A percentile compares a stretch with the other conserved stretches of the same genome.
These are phyloP conservation scores for Exophiala xenobiotica DNA, from an alignment of 2,329 filamentous ascomycete species.

Conservation along the genomic window DNA sequence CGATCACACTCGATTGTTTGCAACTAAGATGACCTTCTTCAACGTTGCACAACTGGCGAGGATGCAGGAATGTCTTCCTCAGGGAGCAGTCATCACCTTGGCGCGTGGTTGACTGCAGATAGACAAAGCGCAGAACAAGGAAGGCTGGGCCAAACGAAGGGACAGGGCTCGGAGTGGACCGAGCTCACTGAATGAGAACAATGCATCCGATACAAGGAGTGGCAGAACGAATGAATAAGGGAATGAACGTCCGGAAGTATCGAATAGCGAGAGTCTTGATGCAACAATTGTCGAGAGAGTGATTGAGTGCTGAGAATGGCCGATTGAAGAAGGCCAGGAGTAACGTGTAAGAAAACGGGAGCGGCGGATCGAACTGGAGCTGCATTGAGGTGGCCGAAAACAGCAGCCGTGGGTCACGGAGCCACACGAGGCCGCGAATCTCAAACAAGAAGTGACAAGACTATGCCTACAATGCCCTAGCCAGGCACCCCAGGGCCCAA, in stretches of 20 bases:
- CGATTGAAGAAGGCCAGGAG: conserved; percentile 8
- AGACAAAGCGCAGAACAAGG: conserved; percentile 22
- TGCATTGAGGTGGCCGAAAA: background rate
- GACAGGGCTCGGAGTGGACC: conserved; percentile 10
- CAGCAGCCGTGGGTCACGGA: background rate
- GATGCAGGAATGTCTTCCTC: background rate
- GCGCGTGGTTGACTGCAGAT: conserved; percentile 1
- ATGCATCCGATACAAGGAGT: conserved; percentile 10
- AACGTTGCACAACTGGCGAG: no score
- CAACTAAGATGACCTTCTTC: no score
- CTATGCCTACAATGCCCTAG: conserved; percentile 1
- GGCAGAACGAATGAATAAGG: conserved; percentile 12
- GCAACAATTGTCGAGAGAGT: conserved; percentile 21
- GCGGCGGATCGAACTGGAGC: background rate
- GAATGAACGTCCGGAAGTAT: conserved; percentile 12
- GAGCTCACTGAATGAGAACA: conserved; percentile 13
- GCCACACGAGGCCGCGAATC: background rate
- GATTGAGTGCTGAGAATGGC: conserved; percentile 4
- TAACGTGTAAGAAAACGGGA: conserved; percentile 8
- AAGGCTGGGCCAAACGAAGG: conserved; percentile 13
- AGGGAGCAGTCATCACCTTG: conserved; percentile 4
- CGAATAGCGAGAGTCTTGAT: conserved; percentile 14
- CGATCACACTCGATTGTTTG: no score
- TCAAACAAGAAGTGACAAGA: conserved; percentile 2
- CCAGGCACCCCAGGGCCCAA: background rate